Percentiles rank a stretch among this genome's conserved stretches.
Conservation (phyloP, 495 filamentous ascomycete species). For the Astrothelium macrocarpum region DNA sequence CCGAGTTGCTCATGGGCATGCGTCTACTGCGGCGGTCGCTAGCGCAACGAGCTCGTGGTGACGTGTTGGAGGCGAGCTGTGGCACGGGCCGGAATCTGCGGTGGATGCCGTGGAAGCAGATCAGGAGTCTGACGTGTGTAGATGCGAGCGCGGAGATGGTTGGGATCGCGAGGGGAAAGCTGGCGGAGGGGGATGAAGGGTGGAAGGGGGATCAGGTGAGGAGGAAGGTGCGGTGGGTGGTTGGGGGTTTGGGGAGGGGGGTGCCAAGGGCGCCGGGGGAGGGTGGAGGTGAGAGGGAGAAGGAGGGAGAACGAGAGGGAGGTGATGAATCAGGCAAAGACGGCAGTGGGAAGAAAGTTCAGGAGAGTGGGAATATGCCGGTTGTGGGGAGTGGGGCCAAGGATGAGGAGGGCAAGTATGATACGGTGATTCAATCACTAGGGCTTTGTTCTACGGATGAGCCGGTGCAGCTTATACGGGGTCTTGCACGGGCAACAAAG, state of each 20-base stretch:
- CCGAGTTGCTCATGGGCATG: slow-evolving; percentile 26
- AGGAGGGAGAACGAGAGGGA: neutral
- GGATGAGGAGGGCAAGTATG: slow-evolving; percentile 42
- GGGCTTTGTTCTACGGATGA: slow-evolving; percentile 78
- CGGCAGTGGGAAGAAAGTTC: neutral
- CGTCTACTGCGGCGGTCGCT: slow-evolving; percentile 48
- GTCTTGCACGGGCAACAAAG: slow-evolving; percentile 43
- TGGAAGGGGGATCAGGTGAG: neutral
- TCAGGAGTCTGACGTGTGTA: slow-evolving; percentile 47
- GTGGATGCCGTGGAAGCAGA: slow-evolving; percentile 37
- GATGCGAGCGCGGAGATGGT: slow-evolving; percentile 60
- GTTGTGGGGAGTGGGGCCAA: neutral
- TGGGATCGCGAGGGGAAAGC: slow-evolving; percentile 50
- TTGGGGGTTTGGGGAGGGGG: slow-evolving; percentile 30
- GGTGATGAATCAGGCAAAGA: slow-evolving; percentile 9
- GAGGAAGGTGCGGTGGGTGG: slow-evolving; percentile 28
- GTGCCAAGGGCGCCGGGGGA: slow-evolving; percentile 18
- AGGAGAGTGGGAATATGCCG: neutral
- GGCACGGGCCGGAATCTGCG: slow-evolving; percentile 83
- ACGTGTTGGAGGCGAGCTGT: slow-evolving; percentile 82
- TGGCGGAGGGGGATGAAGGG: slow-evolving; percentile 31
- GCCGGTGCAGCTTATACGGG: slow-evolving; percentile 57
- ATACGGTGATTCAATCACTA: slow-evolving; percentile 88
- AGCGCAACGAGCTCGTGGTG: slow-evolving; percentile 50
- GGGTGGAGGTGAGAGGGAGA: slow-evolving; percentile 18